Evolutionary conservation across 2,329 filamentous ascomycete species (phyloP), one percentile per base, ranked within the genome.

Genomic region (Penicillium sumatraense): DNA sequence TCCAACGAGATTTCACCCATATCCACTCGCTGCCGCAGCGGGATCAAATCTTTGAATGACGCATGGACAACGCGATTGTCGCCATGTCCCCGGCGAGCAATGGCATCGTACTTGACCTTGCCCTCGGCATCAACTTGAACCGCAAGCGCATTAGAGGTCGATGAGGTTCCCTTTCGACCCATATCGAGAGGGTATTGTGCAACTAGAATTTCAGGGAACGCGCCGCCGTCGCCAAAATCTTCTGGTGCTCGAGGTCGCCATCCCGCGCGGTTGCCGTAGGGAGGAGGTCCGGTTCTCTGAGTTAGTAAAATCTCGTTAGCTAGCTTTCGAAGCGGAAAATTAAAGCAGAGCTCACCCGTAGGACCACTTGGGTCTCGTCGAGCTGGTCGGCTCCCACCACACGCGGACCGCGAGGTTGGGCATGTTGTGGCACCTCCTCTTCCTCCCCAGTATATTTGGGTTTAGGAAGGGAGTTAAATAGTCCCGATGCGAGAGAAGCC

Each of bases 161-260:
- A 83, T 8, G 85, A 79, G 2, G 83, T 82, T 55, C 79, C 79
- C 75, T 96, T 96, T 67, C 88, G 86, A 55, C 93, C 93, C 91
- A 98, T 97, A 56, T 96, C 91, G 48, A 96, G 84, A 10, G 95
- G 95, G 71, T 98, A 99, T 71, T 99, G 95, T 40, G 93, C 95
- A 49, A 98, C 87, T 13, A 90, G 88, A 24, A 97, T 88, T 76
- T 98, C 93, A 33, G 95, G 95, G 71, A 97, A 99, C 49, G 93
- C 92, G 67, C 95, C 95, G 61, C 95, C 95, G 80, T 98, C 93
- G 67, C 91, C 93, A 77, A 93, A 99, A 75, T 99, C 95, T 71
- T 97, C 93, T 60, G 89, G 86, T 36, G 83, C 83, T 68, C 93
- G 88, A 27, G 95, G 95, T 62, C 95, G 86, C 95, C 95, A 99